Conservation (phyloP, 345 rosid genomes). For the Lumnitzera racemosa region DNA sequence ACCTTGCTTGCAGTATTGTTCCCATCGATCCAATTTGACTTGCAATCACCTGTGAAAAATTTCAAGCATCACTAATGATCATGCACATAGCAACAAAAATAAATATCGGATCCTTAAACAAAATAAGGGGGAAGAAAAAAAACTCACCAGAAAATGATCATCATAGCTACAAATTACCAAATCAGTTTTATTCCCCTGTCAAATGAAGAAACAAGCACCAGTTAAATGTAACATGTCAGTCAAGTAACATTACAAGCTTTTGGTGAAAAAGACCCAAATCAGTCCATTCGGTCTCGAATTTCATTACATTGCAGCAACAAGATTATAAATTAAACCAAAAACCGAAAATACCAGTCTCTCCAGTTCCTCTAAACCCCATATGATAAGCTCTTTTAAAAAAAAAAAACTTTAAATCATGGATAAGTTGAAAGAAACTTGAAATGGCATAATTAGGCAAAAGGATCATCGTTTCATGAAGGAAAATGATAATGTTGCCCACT, state of each 20-base stretch:
- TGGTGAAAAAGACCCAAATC: background rate
- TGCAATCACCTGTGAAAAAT: slow-evolving; percentile 57
- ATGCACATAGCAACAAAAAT: background rate
- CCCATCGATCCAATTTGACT: slow-evolving; percentile 92
- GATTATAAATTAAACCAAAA: no score
- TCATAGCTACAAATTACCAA: slow-evolving; percentile 65
- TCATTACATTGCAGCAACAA: no score
- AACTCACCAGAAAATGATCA: slow-evolving; percentile 77
- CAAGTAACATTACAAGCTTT: background rate
- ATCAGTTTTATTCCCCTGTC: slow-evolving; percentile 79
- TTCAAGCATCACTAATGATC: slow-evolving; percentile 10
- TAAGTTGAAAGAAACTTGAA: no score
- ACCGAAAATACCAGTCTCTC: no score
- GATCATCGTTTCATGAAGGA: no score
- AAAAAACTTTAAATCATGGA: no score
- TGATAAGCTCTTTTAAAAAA: no score
- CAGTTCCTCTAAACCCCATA: no score
- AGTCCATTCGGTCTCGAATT: no score
- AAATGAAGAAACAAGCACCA: slow-evolving; percentile 10
- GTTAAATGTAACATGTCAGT: background rate
- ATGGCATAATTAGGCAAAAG: no score
- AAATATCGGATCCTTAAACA: background rate
- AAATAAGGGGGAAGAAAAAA: slow-evolving; percentile 2
- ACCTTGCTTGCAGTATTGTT: slow-evolving; percentile 80
- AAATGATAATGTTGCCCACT: no score